These are phyloP conservation scores for Pythium rhizo-oryzae DNA, from an alignment of 352 stramenopile genomes.

Conservation along the genomic window DNA sequence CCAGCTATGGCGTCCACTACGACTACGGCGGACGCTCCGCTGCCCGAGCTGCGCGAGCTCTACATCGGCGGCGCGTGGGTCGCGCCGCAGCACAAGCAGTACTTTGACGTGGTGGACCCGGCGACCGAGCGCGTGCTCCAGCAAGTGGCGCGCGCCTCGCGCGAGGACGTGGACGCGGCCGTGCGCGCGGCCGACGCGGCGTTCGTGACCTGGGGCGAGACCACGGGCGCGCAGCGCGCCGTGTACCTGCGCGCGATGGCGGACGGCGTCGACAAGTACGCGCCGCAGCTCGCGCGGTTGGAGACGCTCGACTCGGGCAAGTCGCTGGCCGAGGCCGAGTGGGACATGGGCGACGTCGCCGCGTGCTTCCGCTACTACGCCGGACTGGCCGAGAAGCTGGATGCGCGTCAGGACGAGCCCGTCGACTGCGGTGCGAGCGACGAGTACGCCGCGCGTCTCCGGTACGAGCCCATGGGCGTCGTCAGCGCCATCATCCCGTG, in stretches of 20 bases:
- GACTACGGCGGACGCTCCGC: not conserved
- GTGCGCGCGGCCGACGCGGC: conserved; percentile 50
- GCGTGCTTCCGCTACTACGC: conserved; percentile 71
- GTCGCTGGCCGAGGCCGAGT: conserved; percentile 55
- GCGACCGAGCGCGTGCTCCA: conserved; percentile 56
- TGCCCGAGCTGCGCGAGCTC: conserved; percentile 45
- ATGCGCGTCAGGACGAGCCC: conserved; percentile 52
- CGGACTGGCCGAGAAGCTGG: conserved; percentile 47
- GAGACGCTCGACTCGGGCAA: conserved; percentile 77
- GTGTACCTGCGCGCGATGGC: conserved; percentile 56
- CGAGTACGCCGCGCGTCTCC: conserved; percentile 49
- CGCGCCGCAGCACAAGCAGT: conserved; percentile 38
- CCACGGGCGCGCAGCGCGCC: conserved; percentile 47
- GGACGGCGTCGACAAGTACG: conserved; percentile 39
- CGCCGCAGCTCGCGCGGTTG: conserved; percentile 47
- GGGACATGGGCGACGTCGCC: conserved; percentile 73
- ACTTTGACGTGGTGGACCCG: conserved; percentile 65
- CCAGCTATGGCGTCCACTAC: not conserved
- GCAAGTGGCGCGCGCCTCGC: conserved; percentile 45
- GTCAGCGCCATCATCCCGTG: conserved; percentile 69
- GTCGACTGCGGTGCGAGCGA: conserved; percentile 42
- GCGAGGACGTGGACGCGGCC: conserved; percentile 50
- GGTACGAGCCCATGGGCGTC: conserved; percentile 73
- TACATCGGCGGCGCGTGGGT: conserved; percentile 72
- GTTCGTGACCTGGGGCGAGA: conserved; percentile 51